Conservation (phyloP, 2,329 filamentous ascomycete genomes). For the Parastagonospora nodorum region DNA sequence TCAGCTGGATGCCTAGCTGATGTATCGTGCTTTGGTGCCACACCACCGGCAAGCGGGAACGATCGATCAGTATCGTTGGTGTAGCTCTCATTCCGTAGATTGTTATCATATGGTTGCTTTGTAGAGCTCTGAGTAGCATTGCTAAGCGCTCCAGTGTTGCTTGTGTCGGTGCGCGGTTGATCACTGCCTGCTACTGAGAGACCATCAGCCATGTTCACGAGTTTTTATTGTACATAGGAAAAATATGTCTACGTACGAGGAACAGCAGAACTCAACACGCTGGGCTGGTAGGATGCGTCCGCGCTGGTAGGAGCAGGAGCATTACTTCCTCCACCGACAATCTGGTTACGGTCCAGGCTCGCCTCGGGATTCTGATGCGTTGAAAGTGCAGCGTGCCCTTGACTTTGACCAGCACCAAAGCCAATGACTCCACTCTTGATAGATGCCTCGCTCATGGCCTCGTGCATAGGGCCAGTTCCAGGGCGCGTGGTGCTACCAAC, state of each 20-base stretch:
- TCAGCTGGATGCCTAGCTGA: constrained; percentile 2
- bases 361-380: constrained; percentile 16
- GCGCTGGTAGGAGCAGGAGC: constrained; percentile 10
- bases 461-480: constrained; percentile 4
- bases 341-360: constrained; percentile 16
- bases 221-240: constrained; percentile 3
- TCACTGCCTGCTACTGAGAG: constrained; percentile 8
- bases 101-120: constrained; percentile 12
- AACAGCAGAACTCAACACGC: constrained; percentile 4
- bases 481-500: constrained; percentile 20
- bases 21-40: constrained; percentile 16
- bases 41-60: constrained; percentile 45
- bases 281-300: constrained; percentile 7
- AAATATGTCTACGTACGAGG: constrained; percentile 26
- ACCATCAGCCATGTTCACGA: constrained; percentile 7
- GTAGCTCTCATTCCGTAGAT: constrained; percentile 19
- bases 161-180: constrained; percentile 6
- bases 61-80: constrained; percentile 32
- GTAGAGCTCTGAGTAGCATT: constrained; percentile 1
- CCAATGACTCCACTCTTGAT: constrained; percentile 50
- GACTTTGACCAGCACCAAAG: constrained; percentile 23
- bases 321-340: constrained; percentile 21
- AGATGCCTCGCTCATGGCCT: constrained; percentile 40
- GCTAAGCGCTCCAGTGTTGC: neutral
- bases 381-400: constrained; percentile 33